Percentiles rank a stretch among this genome's conserved stretches.
phyloP scores from a whole-genome alignment of 345 rosid species.

The Aethionema arabicum region DNA sequence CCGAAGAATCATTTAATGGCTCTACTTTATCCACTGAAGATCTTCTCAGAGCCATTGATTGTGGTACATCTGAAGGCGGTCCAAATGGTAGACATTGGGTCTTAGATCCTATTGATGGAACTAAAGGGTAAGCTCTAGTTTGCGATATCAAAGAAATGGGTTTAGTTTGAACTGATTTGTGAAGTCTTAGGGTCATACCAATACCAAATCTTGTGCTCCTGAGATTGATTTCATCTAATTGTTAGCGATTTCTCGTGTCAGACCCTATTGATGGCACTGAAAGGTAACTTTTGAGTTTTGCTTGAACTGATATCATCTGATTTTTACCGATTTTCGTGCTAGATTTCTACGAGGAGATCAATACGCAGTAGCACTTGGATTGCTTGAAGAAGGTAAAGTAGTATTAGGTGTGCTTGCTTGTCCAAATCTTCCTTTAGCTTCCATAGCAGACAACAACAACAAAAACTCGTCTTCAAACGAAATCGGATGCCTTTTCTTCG shows the following conservation, averaged over 20 bases:
- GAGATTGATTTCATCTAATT: neutral
- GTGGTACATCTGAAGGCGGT: constrained; percentile 91
- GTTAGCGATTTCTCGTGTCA: constrained; percentile 15
- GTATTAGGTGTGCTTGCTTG: constrained; percentile 93
- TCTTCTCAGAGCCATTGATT: constrained; percentile 70
- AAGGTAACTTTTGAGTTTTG: too few relatives aligned
- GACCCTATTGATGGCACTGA: too few relatives aligned
- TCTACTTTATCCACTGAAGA: constrained; percentile 60
- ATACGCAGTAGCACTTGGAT: constrained; percentile 85
- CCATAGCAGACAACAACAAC: constrained; percentile 41
- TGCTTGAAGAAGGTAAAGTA: constrained; percentile 89
- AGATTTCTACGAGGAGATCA: constrained; percentile 94
- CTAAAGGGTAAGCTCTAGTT: constrained; percentile 72
- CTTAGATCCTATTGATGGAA: constrained; percentile 97
- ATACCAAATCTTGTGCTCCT: neutral
- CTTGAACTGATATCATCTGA: neutral
- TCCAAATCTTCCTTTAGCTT: constrained; percentile 81
- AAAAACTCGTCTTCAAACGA: constrained; percentile 37
- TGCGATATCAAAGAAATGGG: too few relatives aligned
- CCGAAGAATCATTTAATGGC: constrained; percentile 52
- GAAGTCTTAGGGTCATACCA: neutral
- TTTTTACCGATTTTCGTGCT: constrained; percentile 22
- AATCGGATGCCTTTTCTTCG: constrained; percentile 81
- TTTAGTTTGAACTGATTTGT: too few relatives aligned
- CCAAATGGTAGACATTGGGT: constrained; percentile 91